A percentile compares a stretch with the other conserved stretches of the same genome.
phyloP scores from a whole-genome alignment of 2,329 filamentous ascomycete species.

The Paecilomyces sp. region DNA sequence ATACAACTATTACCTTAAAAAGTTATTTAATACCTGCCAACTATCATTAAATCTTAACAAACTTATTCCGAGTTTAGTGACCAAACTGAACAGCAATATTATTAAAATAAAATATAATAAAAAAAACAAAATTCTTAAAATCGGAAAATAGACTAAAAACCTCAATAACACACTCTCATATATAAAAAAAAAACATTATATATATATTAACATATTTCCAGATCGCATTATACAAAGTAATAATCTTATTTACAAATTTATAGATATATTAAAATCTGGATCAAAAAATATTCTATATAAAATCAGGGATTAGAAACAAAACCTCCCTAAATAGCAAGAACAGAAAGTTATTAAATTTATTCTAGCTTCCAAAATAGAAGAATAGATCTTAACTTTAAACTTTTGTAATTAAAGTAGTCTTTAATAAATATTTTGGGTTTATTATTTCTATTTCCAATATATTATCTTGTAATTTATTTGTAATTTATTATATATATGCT shows the following conservation, averaged over 20 bases:
- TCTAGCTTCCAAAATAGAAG: too few species aligned
- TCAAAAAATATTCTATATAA: background rate
- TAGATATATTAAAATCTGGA: background rate
- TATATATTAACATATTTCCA: background rate
- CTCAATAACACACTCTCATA: background rate
- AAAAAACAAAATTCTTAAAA: background rate
- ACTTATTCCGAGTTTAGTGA: background rate
- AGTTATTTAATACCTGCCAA: background rate
- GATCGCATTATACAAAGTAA: background rate
- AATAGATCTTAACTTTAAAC: too few species aligned
- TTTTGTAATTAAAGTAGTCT: too few species aligned
- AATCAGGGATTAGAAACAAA: too few species aligned
- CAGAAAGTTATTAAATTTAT: too few species aligned
- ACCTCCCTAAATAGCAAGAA: too few species aligned
- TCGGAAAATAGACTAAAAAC: background rate
- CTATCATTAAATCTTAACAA: background rate
- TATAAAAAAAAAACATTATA: background rate
- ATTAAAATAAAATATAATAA: background rate
- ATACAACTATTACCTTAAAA: background rate
- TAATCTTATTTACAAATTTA: too few species aligned
- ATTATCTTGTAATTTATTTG: background rate
- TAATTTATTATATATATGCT: background rate
- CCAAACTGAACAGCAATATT: background rate
- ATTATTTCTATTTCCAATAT: background rate
- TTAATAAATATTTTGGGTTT: too few species aligned